phyloP scores from a whole-genome alignment of 345 rosid species.

The Salix udensis region DNA sequence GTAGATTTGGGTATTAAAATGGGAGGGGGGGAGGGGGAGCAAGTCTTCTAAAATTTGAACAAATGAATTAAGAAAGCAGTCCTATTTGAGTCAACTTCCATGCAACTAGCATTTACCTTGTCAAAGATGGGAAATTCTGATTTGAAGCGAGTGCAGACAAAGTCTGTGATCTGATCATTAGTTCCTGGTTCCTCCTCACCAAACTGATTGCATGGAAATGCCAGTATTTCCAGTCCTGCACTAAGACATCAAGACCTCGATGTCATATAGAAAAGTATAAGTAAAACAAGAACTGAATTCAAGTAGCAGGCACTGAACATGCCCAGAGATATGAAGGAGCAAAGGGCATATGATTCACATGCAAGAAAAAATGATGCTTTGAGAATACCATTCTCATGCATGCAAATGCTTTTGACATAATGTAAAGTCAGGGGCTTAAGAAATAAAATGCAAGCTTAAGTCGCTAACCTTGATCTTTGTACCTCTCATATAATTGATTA shows the following conservation, averaged over 20 bases:
- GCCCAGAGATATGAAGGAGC: neutral
- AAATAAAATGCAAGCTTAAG: neutral
- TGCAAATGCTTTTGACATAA: neutral
- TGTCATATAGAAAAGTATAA: neutral
- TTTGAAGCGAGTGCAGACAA: constrained; percentile 31
- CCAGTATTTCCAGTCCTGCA: constrained; percentile 28
- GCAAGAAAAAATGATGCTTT: neutral
- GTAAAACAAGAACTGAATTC: neutral
- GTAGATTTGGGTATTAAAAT: no score
- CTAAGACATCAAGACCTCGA: neutral
- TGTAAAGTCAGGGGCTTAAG: neutral
- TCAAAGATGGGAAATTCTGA: constrained; percentile 29
- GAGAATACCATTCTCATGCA: neutral
- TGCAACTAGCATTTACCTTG: constrained; percentile 15
- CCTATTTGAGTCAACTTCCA: neutral
- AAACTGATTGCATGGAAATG: constrained; percentile 38
- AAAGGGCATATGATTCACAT: neutral
- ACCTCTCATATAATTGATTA: constrained; percentile 25
- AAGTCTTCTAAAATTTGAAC: neutral
- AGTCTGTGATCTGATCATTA: constrained; percentile 23
- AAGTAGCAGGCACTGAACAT: neutral
- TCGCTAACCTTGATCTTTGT: constrained; percentile 29
- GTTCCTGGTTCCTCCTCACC: constrained; percentile 33
- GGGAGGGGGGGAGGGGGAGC: no score
- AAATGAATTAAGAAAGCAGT: neutral